Percentiles rank a stretch among this genome's conserved stretches.
These are phyloP conservation scores for Bipolaris cookei DNA, from an alignment of 2,329 filamentous ascomycete genomes.

Conservation along the genomic window DNA sequence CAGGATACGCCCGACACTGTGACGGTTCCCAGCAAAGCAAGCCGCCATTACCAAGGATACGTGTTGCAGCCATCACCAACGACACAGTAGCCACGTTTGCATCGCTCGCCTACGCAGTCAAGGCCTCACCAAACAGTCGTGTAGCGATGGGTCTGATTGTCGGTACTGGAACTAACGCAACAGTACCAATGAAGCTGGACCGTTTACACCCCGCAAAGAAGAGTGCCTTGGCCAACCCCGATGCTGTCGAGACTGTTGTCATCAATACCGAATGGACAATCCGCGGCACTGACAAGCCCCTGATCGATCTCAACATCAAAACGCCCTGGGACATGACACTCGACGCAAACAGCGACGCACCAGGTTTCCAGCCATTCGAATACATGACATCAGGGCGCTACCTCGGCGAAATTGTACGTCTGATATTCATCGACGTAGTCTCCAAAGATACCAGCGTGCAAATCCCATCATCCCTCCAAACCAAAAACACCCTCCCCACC, in stretches of 20 bases:
- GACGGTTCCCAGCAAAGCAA: constrained; percentile 45
- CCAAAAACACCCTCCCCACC: constrained; percentile 70
- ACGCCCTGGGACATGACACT: constrained; percentile 74
- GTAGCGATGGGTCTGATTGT: constrained; percentile 82
- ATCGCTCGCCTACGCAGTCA: constrained; percentile 75
- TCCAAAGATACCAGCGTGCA: constrained; percentile 36
- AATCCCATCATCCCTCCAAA: constrained; percentile 63
- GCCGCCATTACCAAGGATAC: constrained; percentile 62
- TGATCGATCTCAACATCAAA: constrained; percentile 67
- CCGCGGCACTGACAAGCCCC: constrained; percentile 72
- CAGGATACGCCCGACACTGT: constrained; percentile 65
- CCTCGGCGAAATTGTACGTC: constrained; percentile 75
- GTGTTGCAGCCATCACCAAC: constrained; percentile 78
- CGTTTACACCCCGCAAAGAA: constrained; percentile 69
- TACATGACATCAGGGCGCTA: constrained; percentile 85
- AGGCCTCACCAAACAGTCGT: constrained; percentile 65
- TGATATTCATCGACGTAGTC: constrained; percentile 73
- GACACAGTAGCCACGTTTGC: constrained; percentile 81
- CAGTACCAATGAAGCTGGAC: constrained; percentile 71
- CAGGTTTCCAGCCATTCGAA: constrained; percentile 81
- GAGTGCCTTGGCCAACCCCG: constrained; percentile 42
- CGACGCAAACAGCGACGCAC: constrained; percentile 69
- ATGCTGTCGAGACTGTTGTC: constrained; percentile 66
- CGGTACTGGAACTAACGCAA: constrained; percentile 82
- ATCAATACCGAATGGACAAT: constrained; percentile 89